Base-by-base conservation (phyloP, 1,284 basidiomycete species). In the Pterulicium gracile region DNA sequence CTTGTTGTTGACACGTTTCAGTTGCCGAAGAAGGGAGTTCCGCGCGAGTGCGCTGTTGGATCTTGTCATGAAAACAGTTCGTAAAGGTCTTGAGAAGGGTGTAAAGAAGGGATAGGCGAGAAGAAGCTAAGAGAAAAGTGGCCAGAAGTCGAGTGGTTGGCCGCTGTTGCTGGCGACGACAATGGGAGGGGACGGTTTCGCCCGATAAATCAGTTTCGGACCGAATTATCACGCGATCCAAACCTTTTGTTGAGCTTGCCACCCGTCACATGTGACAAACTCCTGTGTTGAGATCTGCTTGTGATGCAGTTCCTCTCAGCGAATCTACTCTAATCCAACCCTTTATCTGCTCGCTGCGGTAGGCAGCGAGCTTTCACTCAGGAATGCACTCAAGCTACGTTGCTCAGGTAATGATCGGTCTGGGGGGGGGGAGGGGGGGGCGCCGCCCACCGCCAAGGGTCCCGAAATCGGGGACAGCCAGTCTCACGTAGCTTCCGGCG, bases 1-100 rank as follows among this genome's bases (percentile, higher is more conserved):
- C 15, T 39, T 39, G 36, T 39, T 39, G 36, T 39, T 39, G 36
- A 39, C 36, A 39, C 36, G 36, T 39, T 39, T 39, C 36, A 39
- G 36, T 17, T 39, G 36, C 36, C 36, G n/a, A 17, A 39, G 36
- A 7, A 39, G 36, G 7, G 7, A 7, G 15, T 39, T 39, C n/a
- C 36, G 36, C n/a, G 36, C 36, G 7, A 39, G 19, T 13, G 36
- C 36, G 15, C 36, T 39, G 36, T 39, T 39, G 15, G n/a, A 15
- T 39, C 36, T 5, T 17, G 36, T 39, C 36, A 39, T 39, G 36
- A 39, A 17, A 7, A 10, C n/a, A 7, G 15, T 13, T 17, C 36
- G 36, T 39, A 7, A 39, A 17, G 36, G 15, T 39, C 36, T 39
- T 39, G n/a, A 7, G 36, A 39, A 17, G 7, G 15, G 36, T n/a